Conservation (phyloP, 2,329 filamentous ascomycete genomes). For the Pseudovirgaria hyperparasitica region DNA sequence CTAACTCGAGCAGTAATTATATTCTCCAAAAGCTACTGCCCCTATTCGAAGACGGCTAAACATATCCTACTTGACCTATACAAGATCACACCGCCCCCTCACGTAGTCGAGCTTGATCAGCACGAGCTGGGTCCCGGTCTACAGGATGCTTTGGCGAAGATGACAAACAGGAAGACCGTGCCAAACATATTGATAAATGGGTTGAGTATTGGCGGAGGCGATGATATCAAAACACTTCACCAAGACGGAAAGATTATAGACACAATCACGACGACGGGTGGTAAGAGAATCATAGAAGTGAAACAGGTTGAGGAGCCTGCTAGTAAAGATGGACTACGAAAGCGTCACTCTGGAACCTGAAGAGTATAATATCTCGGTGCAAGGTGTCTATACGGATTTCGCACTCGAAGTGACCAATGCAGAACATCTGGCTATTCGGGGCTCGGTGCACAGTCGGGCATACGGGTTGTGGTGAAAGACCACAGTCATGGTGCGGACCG, state of each 20-base stretch:
- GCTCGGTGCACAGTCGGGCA: no score
- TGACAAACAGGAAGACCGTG: constrained; percentile 73
- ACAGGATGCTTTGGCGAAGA: constrained; percentile 57
- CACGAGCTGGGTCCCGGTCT: constrained; percentile 62
- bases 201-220: constrained; percentile 78
- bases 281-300: constrained; percentile 44
- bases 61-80: constrained; percentile 73
- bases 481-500: no score
- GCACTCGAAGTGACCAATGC: no score
- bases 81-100: constrained; percentile 66
- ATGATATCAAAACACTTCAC: constrained; percentile 63
- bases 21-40: constrained; percentile 92
- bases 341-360: no score
- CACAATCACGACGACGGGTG: constrained; percentile 62
- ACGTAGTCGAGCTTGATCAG: constrained; percentile 80
- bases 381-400: no score
- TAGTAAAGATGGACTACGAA: no score
- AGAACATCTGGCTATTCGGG: no score
- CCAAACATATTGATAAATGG: constrained; percentile 86
- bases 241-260: constrained; percentile 51
- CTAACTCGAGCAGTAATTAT: constrained; percentile 56
- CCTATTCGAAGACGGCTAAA: constrained; percentile 76
- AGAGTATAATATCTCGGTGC: no score
- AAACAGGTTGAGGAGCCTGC: constrained; percentile 1
- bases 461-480: no score